These are phyloP conservation scores for Diaporthe ilicicola DNA, from an alignment of 2,329 filamentous ascomycete genomes.

Conservation along the genomic window DNA sequence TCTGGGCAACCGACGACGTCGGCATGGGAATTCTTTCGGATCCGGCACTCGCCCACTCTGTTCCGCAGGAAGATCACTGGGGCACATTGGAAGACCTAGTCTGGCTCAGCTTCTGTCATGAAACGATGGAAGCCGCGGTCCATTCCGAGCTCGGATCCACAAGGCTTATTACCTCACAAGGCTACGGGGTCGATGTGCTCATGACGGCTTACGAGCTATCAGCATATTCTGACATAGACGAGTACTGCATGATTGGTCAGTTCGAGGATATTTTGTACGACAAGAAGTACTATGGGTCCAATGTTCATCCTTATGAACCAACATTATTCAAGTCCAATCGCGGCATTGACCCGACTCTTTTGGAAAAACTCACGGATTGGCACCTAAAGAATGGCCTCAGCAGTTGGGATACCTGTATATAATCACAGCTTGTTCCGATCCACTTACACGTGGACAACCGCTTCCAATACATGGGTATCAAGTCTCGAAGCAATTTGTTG, in stretches of 20 bases:
- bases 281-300: constrained; percentile 14
- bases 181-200: constrained; percentile 42
- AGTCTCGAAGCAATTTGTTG: not conserved
- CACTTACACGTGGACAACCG: too few species aligned
- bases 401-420: constrained; percentile 23
- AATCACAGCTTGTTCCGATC: not conserved
- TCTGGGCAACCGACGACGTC: constrained; percentile 44
- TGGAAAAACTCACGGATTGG: constrained; percentile 16
- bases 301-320: constrained; percentile 24
- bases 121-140: constrained; percentile 35
- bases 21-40: constrained; percentile 44
- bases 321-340: constrained; percentile 22
- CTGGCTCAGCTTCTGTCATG: constrained; percentile 38
- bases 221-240: not conserved
- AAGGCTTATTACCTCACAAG: constrained; percentile 35
- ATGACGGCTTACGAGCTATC: constrained; percentile 34
- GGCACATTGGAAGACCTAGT: too few species aligned
- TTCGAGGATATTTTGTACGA: constrained; percentile 5
- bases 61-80: constrained; percentile 25
- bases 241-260: constrained; percentile 3
- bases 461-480: too few species aligned
- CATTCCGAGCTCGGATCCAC: constrained; percentile 40
- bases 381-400: not conserved
- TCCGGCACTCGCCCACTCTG: constrained; percentile 35
- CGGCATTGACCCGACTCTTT: not conserved